Evolutionary conservation across 225 moss, liverwort and hornwort genomes (phyloP).

Genomic region (Pseudisothecium myosuroides): DNA sequence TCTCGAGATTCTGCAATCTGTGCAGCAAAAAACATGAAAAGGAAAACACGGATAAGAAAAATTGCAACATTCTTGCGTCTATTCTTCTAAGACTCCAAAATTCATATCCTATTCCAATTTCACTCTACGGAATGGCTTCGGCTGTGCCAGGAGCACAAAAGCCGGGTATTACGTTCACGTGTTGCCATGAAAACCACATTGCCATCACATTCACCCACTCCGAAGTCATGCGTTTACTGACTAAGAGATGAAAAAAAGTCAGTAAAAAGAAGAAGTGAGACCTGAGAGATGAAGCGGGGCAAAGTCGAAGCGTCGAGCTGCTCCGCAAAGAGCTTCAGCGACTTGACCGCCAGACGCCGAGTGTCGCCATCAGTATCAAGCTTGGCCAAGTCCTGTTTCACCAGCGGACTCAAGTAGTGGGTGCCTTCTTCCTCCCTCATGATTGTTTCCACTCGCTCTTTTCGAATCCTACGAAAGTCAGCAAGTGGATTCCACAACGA

Average conservation of each 20-base stretch:
- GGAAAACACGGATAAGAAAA: background rate
- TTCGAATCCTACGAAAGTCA: background rate
- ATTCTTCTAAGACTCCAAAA: background rate
- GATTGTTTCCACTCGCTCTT: background rate
- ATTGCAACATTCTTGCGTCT: background rate
- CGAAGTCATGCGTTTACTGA: background rate
- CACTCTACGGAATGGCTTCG: background rate
- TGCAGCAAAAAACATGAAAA: background rate
- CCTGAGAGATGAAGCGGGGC: constrained; percentile 78
- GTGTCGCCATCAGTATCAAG: constrained; percentile 69
- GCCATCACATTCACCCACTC: background rate
- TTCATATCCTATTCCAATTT: too few relatives aligned
- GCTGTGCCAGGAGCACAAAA: background rate
- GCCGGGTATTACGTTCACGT: too few relatives aligned
- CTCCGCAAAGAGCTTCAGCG: constrained; percentile 61
- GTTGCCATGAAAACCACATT: background rate
- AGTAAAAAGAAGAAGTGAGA: background rate
- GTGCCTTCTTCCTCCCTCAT: constrained; percentile 64
- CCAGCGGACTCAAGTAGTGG: constrained; percentile 46
- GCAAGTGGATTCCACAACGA: background rate
- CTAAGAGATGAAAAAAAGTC: background rate
- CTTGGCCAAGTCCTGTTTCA: constrained; percentile 70
- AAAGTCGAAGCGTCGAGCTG: constrained; percentile 67
- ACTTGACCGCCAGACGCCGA: constrained; percentile 55
- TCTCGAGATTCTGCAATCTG: constrained; percentile 75